Conservation (phyloP, 2,329 filamentous ascomycete species). For the Hymenoscyphus infarciens region DNA sequence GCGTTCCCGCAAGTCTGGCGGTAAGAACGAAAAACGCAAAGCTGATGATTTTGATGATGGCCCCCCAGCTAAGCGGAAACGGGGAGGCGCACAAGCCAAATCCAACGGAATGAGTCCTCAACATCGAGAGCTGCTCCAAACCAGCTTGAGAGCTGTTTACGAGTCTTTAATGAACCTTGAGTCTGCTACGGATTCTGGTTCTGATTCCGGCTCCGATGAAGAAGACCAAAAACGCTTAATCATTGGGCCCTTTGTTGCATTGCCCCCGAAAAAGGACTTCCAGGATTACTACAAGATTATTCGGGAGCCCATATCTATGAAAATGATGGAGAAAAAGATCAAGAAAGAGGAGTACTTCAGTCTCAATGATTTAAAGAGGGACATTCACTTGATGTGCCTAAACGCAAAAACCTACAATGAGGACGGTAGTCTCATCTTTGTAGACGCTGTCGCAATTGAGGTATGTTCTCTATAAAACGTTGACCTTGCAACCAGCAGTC, state of each 20-base stretch:
- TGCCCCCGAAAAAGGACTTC: constrained; percentile 85
- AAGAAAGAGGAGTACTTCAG: constrained; percentile 91
- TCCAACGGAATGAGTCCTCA: constrained; percentile 55
- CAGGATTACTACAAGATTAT: constrained; percentile 96
- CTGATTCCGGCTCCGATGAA: constrained; percentile 53
- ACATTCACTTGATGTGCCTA: constrained; percentile 78
- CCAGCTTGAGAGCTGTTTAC: constrained; percentile 71
- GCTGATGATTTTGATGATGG: constrained; percentile 58
- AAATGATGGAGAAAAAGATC: constrained; percentile 89
- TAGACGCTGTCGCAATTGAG: constrained; percentile 90
- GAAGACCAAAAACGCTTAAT: constrained; percentile 69
- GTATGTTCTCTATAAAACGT: constrained; percentile 49
- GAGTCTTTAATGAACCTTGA: constrained; percentile 81
- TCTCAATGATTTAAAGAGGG: constrained; percentile 74
- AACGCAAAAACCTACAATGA: constrained; percentile 98
- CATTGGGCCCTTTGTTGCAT: constrained; percentile 89
- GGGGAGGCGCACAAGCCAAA: constrained; percentile 61
- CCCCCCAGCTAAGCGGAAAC: constrained; percentile 73
- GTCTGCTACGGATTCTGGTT: constrained; percentile 63
- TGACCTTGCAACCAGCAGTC: not conserved
- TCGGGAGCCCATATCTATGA: constrained; percentile 89
- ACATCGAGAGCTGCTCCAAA: constrained; percentile 74
- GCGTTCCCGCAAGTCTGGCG: constrained; percentile 62
- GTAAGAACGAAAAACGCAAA: constrained; percentile 79
- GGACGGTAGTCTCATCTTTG: constrained; percentile 85